Base-by-base conservation (phyloP, 1,139 yeast species). In the Hanseniaspora uvarum region DNA sequence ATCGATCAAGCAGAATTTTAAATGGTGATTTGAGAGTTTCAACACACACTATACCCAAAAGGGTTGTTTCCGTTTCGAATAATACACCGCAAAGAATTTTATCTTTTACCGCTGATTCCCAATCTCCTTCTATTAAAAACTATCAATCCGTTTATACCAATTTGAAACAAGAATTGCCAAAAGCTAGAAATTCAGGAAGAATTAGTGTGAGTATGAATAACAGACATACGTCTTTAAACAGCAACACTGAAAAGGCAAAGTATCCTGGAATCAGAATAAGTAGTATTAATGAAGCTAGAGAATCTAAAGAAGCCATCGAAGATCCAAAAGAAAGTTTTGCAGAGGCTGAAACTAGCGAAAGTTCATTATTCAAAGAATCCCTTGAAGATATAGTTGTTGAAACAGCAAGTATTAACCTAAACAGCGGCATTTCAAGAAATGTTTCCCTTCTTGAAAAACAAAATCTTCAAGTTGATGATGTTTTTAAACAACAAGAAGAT, bases 171-270 rank as follows among this genome's bases (percentile, higher is more conserved):
- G 43, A 51, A 21, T 24, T 43, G 24, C 47, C 53, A 26, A 33
- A 49, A 34, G 55, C 56, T 11, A 30, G 48, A 50, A 34, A 56
- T 48, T 65, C 68, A 54, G 70, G 70, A 10, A 59, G 70, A 45
- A 65, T 66, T 10, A 66, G 69, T 53, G 60, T 64, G 40, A 43
- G 46, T 26, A 28, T 26, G 1, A 43, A 30, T n/a, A 43, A 43
- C 16, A 43, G 46, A 43, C 46, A 28, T 16, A 10, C 33, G 11
- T 43, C 46, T 19, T 4, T 43, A 14, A 41, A 16, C 23, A 30
- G 33, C 36, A 34, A 24, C 2, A 16, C 21, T 7, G 37, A 48
- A n/a, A 39, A 43, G 14, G 24, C 23, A 10, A 37, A n/a, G 6
- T 31, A 43, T 21, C n/a, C 24, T 12, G 26, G 28, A 38, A 26